Conservation (phyloP, 768 basidiomycete species). For the Epithele typhae region DNA sequence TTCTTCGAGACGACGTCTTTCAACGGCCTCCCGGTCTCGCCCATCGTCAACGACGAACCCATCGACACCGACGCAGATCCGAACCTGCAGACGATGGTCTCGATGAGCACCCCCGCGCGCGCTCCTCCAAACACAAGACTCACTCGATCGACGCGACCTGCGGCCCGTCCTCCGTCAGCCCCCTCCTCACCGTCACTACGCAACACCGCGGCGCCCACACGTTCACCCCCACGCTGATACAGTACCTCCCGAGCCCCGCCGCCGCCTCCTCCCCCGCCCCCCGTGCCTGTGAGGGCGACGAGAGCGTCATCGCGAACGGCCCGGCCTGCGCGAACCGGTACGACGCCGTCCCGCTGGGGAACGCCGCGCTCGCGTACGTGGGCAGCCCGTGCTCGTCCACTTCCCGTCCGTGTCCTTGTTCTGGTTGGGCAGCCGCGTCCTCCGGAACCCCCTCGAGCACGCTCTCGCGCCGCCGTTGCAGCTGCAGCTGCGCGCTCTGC, state of each 20-base stretch:
- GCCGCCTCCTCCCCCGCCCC: conserved; percentile 2
- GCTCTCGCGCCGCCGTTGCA: neutral
- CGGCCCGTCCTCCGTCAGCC: conserved; percentile 16
- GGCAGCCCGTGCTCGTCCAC: conserved; percentile 12
- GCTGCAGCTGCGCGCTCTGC: neutral
- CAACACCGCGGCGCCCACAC: conserved; percentile 20
- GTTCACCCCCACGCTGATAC: conserved; percentile 20
- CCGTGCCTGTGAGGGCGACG: neutral
- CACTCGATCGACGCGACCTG: conserved; percentile 21
- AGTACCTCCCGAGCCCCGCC: conserved; percentile 9
- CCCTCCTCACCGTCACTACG: conserved; percentile 18
- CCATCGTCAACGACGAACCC: conserved; percentile 14
- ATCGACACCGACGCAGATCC: conserved; percentile 7
- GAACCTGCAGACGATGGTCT: conserved; percentile 4
- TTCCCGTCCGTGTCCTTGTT: neutral
- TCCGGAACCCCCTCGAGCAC: neutral
- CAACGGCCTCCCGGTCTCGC: conserved; percentile 8
- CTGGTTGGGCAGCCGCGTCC: neutral
- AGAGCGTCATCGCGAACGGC: conserved; percentile 20
- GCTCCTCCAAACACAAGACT: conserved; percentile 2
- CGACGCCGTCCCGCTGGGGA: conserved; percentile 9
- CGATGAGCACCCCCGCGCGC: neutral
- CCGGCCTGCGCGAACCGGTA: conserved; percentile 19
- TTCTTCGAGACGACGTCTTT: conserved; percentile 16
- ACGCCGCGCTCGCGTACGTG: conserved; percentile 15